phyloP scores from a whole-genome alignment of 2,329 filamentous ascomycete genomes.

The Zasmidium angulare region DNA sequence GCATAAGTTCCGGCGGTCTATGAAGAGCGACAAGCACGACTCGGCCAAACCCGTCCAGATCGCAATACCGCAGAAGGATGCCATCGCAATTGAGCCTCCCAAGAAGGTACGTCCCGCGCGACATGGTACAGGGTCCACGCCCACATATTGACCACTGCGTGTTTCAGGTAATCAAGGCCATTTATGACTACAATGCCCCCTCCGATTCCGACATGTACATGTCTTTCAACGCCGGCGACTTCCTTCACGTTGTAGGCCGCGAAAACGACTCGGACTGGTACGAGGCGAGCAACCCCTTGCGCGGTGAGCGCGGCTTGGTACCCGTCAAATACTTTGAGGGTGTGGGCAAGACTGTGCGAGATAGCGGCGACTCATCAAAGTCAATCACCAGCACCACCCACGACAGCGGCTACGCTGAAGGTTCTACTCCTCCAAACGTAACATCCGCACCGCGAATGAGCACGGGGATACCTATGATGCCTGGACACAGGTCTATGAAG shows the following conservation, averaged over 20 bases:
- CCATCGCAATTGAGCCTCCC: slow-evolving; percentile 83
- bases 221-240: slow-evolving; percentile 91
- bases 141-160: background rate
- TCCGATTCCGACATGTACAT: slow-evolving; percentile 61
- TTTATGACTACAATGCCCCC: slow-evolving; percentile 86
- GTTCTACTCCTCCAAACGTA: slow-evolving; percentile 28
- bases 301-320: slow-evolving; percentile 84
- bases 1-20: slow-evolving; percentile 69
- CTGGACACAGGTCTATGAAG: slow-evolving; percentile 36
- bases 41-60: slow-evolving; percentile 64
- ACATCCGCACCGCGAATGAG: slow-evolving; percentile 36
- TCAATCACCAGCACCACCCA: slow-evolving; percentile 61
- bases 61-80: slow-evolving; percentile 79
- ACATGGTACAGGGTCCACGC: background rate
- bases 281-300: slow-evolving; percentile 94
- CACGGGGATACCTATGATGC: slow-evolving; percentile 27
- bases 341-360: slow-evolving; percentile 85
- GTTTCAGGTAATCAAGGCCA: slow-evolving; percentile 85
- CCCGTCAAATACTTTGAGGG: slow-evolving; percentile 92
- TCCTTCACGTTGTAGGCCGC: slow-evolving; percentile 95
- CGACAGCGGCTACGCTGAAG: slow-evolving; percentile 85
- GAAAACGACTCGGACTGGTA: slow-evolving; percentile 97
- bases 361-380: slow-evolving; percentile 62
- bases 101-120: slow-evolving; percentile 69
- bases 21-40: slow-evolving; percentile 82